Conservation (phyloP, 2,329 filamentous ascomycete genomes). For the Colletotrichum tropicale region DNA sequence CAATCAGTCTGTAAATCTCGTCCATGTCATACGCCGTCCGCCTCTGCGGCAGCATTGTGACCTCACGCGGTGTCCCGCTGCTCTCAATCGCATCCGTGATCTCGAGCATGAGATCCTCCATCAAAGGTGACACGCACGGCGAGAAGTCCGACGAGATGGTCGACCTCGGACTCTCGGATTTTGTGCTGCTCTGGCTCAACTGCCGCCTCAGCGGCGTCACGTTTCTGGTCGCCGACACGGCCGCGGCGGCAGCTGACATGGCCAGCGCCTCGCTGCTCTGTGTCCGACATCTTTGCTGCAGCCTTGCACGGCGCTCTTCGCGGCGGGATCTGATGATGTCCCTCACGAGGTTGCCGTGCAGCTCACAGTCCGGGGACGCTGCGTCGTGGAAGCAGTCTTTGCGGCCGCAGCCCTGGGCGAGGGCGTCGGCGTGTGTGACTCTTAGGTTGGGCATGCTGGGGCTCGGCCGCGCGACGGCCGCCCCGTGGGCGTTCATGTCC, state of each 20-base stretch:
- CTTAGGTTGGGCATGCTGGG: not conserved
- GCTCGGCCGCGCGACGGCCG: not conserved
- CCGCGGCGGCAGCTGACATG: not conserved
- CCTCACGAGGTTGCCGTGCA: slow-evolving; percentile 5
- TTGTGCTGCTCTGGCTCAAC: slow-evolving; percentile 9
- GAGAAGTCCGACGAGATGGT: slow-evolving; percentile 2
- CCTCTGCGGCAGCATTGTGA: not conserved
- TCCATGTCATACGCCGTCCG: slow-evolving; percentile 7
- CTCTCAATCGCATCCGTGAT: slow-evolving; percentile 16
- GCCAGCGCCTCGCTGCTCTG: not conserved
- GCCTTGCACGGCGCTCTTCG: slow-evolving; percentile 5
- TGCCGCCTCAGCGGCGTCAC: slow-evolving; percentile 14
- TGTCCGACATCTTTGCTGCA: slow-evolving; percentile 9
- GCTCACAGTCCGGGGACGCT: not conserved
- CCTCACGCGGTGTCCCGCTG: not conserved
- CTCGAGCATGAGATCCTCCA: slow-evolving; percentile 17
- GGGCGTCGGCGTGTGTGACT: not conserved
- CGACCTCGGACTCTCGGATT: slow-evolving; percentile 6
- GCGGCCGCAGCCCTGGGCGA: not conserved
- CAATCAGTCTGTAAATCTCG: slow-evolving; percentile 8
- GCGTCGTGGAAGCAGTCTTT: slow-evolving; percentile 5
- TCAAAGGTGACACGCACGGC: slow-evolving; percentile 13
- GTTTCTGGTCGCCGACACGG: not conserved
- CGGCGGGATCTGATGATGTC: slow-evolving; percentile 15
- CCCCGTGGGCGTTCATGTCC: not conserved